A percentile compares a stretch with the other conserved stretches of the same genome.
phyloP scores from a whole-genome alignment of 2,329 filamentous ascomycete species.

The Ustulina deusta region DNA sequence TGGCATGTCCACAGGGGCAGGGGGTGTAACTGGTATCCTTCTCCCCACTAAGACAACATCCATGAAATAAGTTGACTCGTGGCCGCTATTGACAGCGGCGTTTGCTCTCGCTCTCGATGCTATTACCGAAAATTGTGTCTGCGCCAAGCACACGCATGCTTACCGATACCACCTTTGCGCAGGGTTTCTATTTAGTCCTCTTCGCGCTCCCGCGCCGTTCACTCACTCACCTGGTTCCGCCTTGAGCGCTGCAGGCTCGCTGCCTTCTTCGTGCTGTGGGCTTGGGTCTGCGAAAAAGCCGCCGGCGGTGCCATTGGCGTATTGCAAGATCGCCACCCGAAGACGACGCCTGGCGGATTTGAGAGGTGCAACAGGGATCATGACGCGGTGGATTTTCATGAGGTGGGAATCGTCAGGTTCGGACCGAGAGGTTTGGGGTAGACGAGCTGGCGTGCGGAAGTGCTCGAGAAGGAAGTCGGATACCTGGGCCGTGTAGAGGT shows the following conservation, averaged over 20 bases:
- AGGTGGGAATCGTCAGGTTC: background rate
- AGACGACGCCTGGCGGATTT: slow-evolving; percentile 13
- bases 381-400: slow-evolving; percentile 21
- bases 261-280: too few species aligned
- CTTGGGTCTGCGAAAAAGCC: slow-evolving; percentile 12
- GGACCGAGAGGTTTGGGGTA: background rate
- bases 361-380: background rate
- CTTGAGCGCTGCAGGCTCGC: too few species aligned
- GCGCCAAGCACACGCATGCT: background rate
- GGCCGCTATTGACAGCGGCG: too few species aligned
- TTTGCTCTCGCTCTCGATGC: too few species aligned
- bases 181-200: background rate
- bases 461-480: slow-evolving; percentile 24
- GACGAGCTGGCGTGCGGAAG: slow-evolving; percentile 10
- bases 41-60: too few species aligned
- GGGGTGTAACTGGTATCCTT: background rate
- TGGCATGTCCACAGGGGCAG: background rate
- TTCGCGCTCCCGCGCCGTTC: background rate
- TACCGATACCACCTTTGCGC: background rate
- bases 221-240: background rate
- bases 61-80: too few species aligned
- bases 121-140: too few species aligned
- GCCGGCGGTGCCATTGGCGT: slow-evolving; percentile 14
- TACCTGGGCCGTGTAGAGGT: slow-evolving; percentile 24
- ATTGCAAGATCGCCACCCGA: slow-evolving; percentile 2